These are phyloP conservation scores for Cryphonectria japonica DNA, from an alignment of 2,329 filamentous ascomycete species.

Conservation along the genomic window DNA sequence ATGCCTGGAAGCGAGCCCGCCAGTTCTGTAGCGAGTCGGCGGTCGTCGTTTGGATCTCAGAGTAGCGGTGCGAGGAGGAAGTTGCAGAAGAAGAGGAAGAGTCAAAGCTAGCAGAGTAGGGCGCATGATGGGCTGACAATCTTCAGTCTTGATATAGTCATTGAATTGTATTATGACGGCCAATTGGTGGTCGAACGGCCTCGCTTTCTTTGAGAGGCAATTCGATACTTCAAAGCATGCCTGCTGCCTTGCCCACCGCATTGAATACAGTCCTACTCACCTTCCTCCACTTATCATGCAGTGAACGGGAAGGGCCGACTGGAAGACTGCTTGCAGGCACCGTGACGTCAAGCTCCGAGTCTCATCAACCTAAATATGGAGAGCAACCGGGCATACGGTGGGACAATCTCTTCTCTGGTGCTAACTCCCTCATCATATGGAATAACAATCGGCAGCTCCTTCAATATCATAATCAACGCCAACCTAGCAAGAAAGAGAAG, in stretches of 20 bases:
- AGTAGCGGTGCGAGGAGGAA: slow-evolving; percentile 15
- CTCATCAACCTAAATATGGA: neutral
- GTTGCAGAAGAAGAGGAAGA: slow-evolving; percentile 25
- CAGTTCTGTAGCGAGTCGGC: slow-evolving; percentile 10
- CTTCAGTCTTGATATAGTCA: neutral
- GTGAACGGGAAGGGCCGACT: neutral
- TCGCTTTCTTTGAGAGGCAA: neutral
- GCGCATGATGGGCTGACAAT: neutral
- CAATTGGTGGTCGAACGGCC: neutral
- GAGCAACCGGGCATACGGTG: neutral
- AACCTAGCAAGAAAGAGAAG: neutral
- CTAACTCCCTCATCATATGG: neutral
- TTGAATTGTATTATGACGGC: neutral
- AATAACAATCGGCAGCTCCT: neutral
- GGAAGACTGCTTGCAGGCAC: neutral
- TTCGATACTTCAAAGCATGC: neutral
- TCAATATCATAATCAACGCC: neutral
- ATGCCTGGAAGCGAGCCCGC: slow-evolving; percentile 4
- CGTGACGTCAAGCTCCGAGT: slow-evolving; percentile 3
- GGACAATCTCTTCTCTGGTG: neutral
- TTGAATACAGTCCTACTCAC: neutral
- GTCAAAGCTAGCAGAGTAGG: slow-evolving; percentile 10
- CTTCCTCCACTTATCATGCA: no score
- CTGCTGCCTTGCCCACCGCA: neutral
- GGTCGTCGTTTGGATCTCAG: slow-evolving; percentile 24